Evolutionary conservation across 2,329 filamentous ascomycete species (phyloP).

Genomic region (Sclerotinia minor): DNA sequence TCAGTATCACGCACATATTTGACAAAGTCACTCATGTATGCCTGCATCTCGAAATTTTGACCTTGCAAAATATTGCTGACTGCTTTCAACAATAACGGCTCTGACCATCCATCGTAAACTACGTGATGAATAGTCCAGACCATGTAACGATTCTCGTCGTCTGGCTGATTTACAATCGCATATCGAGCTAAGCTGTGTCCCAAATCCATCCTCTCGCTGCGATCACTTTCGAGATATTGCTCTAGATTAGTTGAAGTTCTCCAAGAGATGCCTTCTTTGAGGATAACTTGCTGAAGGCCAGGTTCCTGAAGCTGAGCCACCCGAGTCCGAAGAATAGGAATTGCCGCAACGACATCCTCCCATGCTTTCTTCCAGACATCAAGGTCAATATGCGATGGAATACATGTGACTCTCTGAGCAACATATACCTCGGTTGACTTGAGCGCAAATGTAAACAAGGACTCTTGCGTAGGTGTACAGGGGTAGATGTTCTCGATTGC

Average conservation of each 20-base stretch:
- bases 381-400: constrained; percentile 33
- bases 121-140: constrained; percentile 58
- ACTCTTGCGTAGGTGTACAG: constrained; percentile 45
- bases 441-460: constrained; percentile 32
- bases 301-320: constrained; percentile 40
- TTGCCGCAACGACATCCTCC: constrained; percentile 36
- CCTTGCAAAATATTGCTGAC: constrained; percentile 34
- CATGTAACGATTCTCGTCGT: constrained; percentile 44
- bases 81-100: constrained; percentile 40
- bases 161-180: constrained; percentile 30
- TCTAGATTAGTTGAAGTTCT: constrained; percentile 30
- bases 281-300: constrained; percentile 35
- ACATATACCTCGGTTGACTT: constrained; percentile 20
- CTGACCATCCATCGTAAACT: constrained; percentile 57
- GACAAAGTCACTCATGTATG: constrained; percentile 50
- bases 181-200: constrained; percentile 33
- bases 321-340: constrained; percentile 43
- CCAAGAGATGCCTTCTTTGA: constrained; percentile 33
- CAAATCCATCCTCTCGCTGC: constrained; percentile 36
- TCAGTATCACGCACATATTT: constrained; percentile 49
- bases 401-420: constrained; percentile 25
- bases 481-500: constrained; percentile 46
- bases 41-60: constrained; percentile 34
- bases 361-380: constrained; percentile 39
- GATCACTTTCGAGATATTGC: constrained; percentile 33